Conservation (phyloP, 2,329 filamentous ascomycete genomes). For the Sclerotiophoma versabilis region DNA sequence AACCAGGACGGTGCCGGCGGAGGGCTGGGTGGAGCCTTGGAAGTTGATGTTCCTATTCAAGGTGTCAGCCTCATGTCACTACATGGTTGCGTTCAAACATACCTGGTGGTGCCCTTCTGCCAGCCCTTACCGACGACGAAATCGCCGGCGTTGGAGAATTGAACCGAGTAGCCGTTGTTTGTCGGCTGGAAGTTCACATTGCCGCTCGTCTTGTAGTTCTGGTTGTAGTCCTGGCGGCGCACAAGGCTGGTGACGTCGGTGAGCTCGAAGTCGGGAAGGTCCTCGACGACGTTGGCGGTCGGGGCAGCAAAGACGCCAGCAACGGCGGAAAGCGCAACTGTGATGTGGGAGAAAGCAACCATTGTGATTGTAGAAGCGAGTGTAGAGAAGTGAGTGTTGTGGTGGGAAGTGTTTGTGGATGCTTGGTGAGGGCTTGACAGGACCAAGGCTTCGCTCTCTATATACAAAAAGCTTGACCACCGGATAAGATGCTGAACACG, state of each 20-base stretch:
- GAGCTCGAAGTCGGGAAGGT: conserved; percentile 42
- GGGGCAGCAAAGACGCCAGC: conserved; percentile 34
- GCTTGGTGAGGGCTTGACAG: conserved; percentile 8
- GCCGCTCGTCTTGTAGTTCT: conserved; percentile 45
- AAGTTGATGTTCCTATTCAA: conserved; percentile 43
- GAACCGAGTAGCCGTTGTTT: conserved; percentile 39
- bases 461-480: conserved; percentile 21
- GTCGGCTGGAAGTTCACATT: conserved; percentile 37
- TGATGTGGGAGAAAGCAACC: conserved; percentile 36
- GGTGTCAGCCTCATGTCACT: too few relatives aligned
- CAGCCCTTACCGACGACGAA: conserved; percentile 46
- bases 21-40: conserved; percentile 32
- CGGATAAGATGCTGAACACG: conserved; percentile 7
- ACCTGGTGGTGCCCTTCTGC: conserved; percentile 39
- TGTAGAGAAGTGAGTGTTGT: background rate
- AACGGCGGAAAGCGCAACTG: conserved; percentile 29
- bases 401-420: background rate
- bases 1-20: conserved; percentile 37
- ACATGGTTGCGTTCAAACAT: too few relatives aligned
- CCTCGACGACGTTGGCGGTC: conserved; percentile 21
- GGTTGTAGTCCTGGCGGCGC: conserved; percentile 44
- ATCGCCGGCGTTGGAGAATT: conserved; percentile 38
- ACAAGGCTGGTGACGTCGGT: conserved; percentile 17
- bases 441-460: conserved; percentile 24
- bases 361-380: conserved; percentile 19